These are phyloP conservation scores for Sarocladiaceae sp. DNA, from an alignment of 2,329 filamentous ascomycete species.

Conservation along the genomic window DNA sequence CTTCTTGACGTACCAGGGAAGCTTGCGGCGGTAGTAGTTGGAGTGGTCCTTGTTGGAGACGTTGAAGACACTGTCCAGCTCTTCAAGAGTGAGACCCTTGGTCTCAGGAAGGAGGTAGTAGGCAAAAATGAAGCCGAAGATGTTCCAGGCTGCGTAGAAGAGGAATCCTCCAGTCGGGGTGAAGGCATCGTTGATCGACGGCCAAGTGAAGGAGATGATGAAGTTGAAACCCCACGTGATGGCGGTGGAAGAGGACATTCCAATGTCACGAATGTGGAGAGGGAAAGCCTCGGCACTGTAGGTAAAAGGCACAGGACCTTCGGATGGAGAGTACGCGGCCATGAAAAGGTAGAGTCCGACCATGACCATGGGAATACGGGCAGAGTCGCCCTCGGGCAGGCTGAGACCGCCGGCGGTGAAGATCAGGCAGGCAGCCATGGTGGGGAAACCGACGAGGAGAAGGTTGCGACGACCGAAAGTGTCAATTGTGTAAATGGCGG, in stretches of 20 bases:
- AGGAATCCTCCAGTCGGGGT: constrained; percentile 31
- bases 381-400: constrained; percentile 24
- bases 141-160: constrained; percentile 34
- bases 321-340: constrained; percentile 42
- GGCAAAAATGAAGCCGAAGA: constrained; percentile 27
- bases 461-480: constrained; percentile 53
- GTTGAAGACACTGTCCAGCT: constrained; percentile 29
- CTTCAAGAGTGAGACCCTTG: constrained; percentile 29
- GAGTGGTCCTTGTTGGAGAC: constrained; percentile 26
- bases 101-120: constrained; percentile 32
- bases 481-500: constrained; percentile 55
- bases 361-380: constrained; percentile 29
- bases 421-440: constrained; percentile 46
- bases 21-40: constrained; percentile 24
- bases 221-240: constrained; percentile 38
- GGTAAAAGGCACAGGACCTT: constrained; percentile 55
- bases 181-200: constrained; percentile 17
- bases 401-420: constrained; percentile 42
- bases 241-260: constrained; percentile 44
- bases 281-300: constrained; percentile 58
- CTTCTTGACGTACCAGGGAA: constrained; percentile 28
- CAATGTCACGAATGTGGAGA: constrained; percentile 50
- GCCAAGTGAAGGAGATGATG: constrained; percentile 32
- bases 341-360: constrained; percentile 36
- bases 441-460: constrained; percentile 53